Conservation (phyloP, 352 stramenopile species). For the Pythium utonaiense region DNA sequence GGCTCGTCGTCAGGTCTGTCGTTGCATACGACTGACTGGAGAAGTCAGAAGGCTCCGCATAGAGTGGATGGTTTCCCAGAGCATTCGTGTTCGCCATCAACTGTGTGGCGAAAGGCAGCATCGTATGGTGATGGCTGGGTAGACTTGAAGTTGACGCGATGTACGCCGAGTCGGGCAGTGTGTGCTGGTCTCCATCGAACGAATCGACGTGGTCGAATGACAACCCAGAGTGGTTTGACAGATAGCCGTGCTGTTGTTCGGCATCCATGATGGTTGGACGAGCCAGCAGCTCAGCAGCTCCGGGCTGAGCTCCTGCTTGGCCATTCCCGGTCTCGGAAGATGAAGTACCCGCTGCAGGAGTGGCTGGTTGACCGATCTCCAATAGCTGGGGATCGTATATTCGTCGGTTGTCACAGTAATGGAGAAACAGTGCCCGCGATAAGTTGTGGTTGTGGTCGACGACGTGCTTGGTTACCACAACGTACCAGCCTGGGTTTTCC, state of each 20-base stretch:
- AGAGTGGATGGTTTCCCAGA: neutral
- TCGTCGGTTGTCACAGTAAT: conserved; percentile 74
- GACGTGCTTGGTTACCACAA: conserved; percentile 75
- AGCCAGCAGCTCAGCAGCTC: neutral
- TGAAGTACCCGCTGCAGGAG: neutral
- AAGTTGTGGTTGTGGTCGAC: conserved; percentile 81
- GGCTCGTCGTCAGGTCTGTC: neutral
- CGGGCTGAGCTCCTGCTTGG: neutral
- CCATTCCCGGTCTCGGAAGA: neutral
- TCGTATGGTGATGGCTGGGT: conserved; percentile 6
- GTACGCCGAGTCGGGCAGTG: conserved; percentile 14
- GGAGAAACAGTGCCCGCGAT: conserved; percentile 64
- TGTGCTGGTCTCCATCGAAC: conserved; percentile 13
- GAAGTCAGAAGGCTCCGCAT: neutral
- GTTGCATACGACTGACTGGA: neutral
- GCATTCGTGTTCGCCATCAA: conserved; percentile 8
- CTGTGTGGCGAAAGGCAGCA: neutral
- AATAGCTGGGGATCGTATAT: conserved; percentile 77
- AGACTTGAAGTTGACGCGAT: neutral
- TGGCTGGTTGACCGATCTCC: conserved; percentile 38
- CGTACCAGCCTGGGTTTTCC: conserved; percentile 37
- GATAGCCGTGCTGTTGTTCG: neutral
- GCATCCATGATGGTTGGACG: neutral
- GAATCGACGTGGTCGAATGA: conserved; percentile 12
- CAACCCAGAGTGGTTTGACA: neutral